Evolutionary conservation across 1,139 yeast species (phyloP).

Genomic region (Debaryomyces sp.): DNA sequence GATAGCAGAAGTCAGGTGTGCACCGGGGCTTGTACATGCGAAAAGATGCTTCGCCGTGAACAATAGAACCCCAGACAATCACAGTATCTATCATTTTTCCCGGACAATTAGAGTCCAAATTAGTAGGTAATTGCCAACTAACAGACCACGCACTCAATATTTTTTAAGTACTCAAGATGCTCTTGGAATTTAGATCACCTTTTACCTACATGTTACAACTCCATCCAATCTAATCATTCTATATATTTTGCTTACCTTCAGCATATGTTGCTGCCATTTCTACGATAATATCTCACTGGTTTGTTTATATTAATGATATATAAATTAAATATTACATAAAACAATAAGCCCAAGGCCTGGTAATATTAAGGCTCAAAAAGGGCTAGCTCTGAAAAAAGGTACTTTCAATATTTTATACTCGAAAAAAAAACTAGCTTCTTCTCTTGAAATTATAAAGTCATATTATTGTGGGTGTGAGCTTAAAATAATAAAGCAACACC

Average conservation of each 20-base stretch:
- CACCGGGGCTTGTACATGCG: background rate
- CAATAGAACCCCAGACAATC: background rate
- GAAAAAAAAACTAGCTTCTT: constrained; percentile 7
- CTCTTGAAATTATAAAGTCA: constrained; percentile 1
- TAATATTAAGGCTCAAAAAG: background rate
- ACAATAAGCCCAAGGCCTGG: constrained; percentile 4
- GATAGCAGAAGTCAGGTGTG: background rate
- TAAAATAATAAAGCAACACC: constrained; percentile 49
- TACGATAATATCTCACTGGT: background rate
- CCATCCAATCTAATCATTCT: too few species aligned
- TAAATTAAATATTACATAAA: constrained; percentile 9
- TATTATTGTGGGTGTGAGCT: constrained; percentile 15
- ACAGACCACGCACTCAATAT: background rate
- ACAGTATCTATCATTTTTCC: background rate
- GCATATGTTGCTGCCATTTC: too few species aligned
- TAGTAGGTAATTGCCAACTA: background rate
- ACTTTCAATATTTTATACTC: background rate
- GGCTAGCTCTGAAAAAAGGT: background rate
- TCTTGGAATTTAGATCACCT: background rate
- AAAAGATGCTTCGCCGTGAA: background rate
- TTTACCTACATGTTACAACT: too few species aligned
- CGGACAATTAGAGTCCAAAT: background rate
- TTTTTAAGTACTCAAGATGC: background rate
- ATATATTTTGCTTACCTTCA: too few species aligned
- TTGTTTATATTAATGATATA: constrained; percentile 8